Evolutionary conservation across 371 early-diverging fungal species (phyloP), one percentile per base, ranked within the genome.

Genomic region (Encephalitozoon cuniculi): DNA sequence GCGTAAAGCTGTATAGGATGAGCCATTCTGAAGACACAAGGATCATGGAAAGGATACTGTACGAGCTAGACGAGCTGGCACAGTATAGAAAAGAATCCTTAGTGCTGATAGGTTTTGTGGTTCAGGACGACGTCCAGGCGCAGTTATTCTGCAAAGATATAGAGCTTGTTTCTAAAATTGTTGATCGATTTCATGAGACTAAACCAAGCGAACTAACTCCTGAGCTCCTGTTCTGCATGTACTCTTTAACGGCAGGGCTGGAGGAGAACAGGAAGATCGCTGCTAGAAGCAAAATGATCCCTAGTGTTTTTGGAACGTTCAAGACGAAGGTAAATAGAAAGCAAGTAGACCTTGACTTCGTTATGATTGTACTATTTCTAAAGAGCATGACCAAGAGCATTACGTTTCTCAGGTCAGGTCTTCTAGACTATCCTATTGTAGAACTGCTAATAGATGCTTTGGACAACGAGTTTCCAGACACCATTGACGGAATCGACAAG

Each of bases 181-280:
- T 34, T 11, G 37, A 37, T 1, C 30, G 34, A 5, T 30, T 37
- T n/a, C 37, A 37, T n/a, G n/a, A 34, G 11, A n/a, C 72, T 55
- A 11, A 84, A 49, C 85, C 85, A 81, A 65, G 64, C 65, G 40
- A 81, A 81, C 6, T 77, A 68, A 2, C 54, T 28, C 71, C 85
- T 68, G 71, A 84, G 68, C 25, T 68, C 63, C 32, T 68, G 41
- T 59, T 68, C 41, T 71, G 54, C 6, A 21, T 55, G 32, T 23
- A 59, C n/a, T 52, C 21, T 25, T 43, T 71, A 30, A 71, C 75
- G n/a, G 18, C 39, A 15, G 39, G 11, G 2, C 28, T 23, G 0
- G 75, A 74, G 34, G 68, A 66, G 43, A 74, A 59, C 25, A 52
- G 68, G 44, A 66, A 67, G 37, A 21, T 25, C 9, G 39, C 67